phyloP scores from a whole-genome alignment of 2,329 filamentous ascomycete genomes.

The Chrysoporthe deuterocubensis region DNA sequence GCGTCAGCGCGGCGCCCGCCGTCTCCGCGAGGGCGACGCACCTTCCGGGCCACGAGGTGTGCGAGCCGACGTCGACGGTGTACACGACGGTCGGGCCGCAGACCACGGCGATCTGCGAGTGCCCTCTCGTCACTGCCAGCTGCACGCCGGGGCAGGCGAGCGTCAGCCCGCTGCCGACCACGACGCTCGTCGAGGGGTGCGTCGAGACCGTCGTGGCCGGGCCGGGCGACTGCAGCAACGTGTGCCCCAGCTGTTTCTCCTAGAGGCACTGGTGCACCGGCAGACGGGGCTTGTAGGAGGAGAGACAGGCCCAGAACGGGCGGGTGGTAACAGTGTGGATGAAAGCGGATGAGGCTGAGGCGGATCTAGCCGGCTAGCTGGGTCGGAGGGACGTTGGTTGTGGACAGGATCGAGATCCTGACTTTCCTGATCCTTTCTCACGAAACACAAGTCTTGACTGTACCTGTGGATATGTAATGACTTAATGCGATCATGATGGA shows the following conservation, averaged over 20 bases:
- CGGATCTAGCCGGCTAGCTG: no score
- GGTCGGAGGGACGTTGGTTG: no score
- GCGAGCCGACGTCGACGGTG: slow-evolving; percentile 3
- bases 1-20: neutral
- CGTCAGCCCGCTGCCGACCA: slow-evolving; percentile 7
- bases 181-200: slow-evolving; percentile 9
- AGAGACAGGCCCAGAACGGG: no score
- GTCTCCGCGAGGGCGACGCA: neutral
- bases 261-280: no score
- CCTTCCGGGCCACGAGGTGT: neutral
- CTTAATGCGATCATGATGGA: no score
- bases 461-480: no score
- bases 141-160: slow-evolving; percentile 3
- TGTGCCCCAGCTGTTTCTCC: slow-evolving; percentile 7
- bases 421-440: no score
- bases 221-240: slow-evolving; percentile 5
- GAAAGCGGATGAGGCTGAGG: no score
- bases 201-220: slow-evolving; percentile 7
- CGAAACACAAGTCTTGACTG: no score
- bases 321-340: no score
- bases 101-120: neutral
- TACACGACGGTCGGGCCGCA: neutral
- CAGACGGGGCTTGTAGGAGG: no score
- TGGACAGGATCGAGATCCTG: no score
- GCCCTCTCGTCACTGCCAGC: neutral